Evolutionary conservation across 768 basidiomycete species (phyloP), one percentile per base, ranked within the genome.

Genomic region (Tylopilus vinaceipallidus): DNA sequence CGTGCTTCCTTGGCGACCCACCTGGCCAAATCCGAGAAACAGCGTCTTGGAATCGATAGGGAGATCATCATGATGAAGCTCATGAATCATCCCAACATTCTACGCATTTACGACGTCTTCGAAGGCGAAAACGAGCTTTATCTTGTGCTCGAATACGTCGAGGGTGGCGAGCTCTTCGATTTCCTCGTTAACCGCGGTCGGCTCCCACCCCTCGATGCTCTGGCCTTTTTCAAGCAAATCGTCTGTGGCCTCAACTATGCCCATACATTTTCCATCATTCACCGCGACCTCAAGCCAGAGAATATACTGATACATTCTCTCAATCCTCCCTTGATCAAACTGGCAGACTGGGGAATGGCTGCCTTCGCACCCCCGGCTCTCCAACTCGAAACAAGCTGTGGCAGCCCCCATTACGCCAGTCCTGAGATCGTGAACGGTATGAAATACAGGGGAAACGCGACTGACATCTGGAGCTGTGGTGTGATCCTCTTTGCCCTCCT

Each of bases 11-110:
- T 84, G 53, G 78, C 79, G 6, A 81, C 82, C 33, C 80, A 82
- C 56, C 77, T 80, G 54, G 84, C 80, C 4, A 88, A 86, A 70
- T 79, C 80, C 3, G 88, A 92, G 54, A 91, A 91, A 67, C 83
- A 86, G 54, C 81, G 87, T 51, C 79, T 95, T 40, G 88, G 90
- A 4, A 87, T 98, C 52, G 93, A 97, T 66, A 75, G 91, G 55
- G 95, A 98, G 69, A 95, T 98, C 53, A 91, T 90, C 48, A 94
- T 98, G 85, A 95, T 98, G 95, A 98, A 98, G 69, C 86, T 98
- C 59, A 94, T 98, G 85, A 91, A 95, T 62, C 95, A 98, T 65
- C 95, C 93, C 2, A 97, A 97, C 70, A 92, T 98, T 60, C 82
- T 98, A 75, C 84, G 88, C 53, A 86, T 98, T 34, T 94, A 91